Base-by-base conservation (phyloP, 2,329 filamentous ascomycete species). In the Ophiosphaerella korrae region DNA sequence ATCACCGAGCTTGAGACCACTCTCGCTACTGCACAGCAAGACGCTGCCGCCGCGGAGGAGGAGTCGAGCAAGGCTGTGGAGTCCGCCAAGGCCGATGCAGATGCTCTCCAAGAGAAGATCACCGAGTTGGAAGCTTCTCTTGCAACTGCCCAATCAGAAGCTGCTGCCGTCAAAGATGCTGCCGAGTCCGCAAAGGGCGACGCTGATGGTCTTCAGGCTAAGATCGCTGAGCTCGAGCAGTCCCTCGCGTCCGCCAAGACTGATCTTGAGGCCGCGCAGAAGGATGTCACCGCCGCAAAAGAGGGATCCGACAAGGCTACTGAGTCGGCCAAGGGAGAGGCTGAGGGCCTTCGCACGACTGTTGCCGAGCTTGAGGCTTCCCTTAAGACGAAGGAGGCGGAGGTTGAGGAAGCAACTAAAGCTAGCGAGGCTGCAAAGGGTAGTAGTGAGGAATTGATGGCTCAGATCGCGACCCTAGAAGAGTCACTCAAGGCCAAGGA, bases 91-190 rank as follows among this genome's bases (percentile, higher is more conserved):
- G 49, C 48, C 8, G 53, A 60, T 31, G 46, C 49, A 23, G 56
- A 61, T 16, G 49, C 45, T 34, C 58, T 59, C 7, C 45, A 58
- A 29, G 45, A 55, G 35, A 65, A 60, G 32, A 51, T 63, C n/a
- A 31, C 62, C 24, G 61, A 64, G 36, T 53, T 66, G 8, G 56
- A 62, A 48, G 42, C 44, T 2, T 58, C 50, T 50, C 52, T 63
- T 32, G 48, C 51, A 26, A 23, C 55, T 24, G 45, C 32, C n/a
- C 49, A 50, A 32, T 24, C 26, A 21, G 43, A 50, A 9, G 34
- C 38, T 5, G 8, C 48, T 26, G 31, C 42, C 5, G 49, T 37
- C n/a, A 53, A 50, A 29, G 44, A 46, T 29, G 47, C 51, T 24
- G 48, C 58, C 7, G 58, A 64, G 31, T 51, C 53, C 2, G 52